These are phyloP conservation scores for Pseudocercospora ulei DNA, from an alignment of 2,329 filamentous ascomycete species.

Conservation along the genomic window DNA sequence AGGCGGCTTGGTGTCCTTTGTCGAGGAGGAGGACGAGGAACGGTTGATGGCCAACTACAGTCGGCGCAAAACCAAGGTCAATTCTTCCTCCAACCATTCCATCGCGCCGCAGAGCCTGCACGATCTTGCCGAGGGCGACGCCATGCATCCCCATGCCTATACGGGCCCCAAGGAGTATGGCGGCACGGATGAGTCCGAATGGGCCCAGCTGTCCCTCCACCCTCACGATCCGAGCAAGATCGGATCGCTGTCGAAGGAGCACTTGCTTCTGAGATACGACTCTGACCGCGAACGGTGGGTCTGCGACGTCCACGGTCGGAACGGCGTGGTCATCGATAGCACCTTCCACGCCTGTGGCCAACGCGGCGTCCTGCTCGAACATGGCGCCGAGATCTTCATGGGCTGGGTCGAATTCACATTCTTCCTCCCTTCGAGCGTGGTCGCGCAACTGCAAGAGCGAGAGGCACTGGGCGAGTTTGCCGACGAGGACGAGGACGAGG, in stretches of 20 bases:
- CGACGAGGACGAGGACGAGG: conserved; percentile 44
- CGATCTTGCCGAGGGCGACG: conserved; percentile 16
- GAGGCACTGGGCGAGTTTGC: conserved; percentile 35
- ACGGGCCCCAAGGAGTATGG: conserved; percentile 35
- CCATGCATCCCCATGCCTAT: conserved; percentile 17
- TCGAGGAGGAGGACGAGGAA: conserved; percentile 48
- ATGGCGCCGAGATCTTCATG: conserved; percentile 60
- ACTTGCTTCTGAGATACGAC: conserved; percentile 64
- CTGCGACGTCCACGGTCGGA: conserved; percentile 51
- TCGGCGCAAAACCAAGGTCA: conserved; percentile 19
- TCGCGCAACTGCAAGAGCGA: conserved; percentile 2
- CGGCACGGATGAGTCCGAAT: conserved; percentile 22
- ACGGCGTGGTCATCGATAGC: conserved; percentile 61
- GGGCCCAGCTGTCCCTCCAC: conserved; percentile 23
- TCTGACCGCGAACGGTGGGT: conserved; percentile 54
- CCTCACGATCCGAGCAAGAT: conserved; percentile 47
- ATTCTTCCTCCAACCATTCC: conserved; percentile 46
- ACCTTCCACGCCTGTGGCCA: conserved; percentile 40
- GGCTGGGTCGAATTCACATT: conserved; percentile 61
- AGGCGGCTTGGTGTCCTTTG: conserved; percentile 28
- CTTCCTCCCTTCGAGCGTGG: conserved; percentile 51
- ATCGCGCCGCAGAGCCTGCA: conserved; percentile 28
- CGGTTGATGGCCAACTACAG: conserved; percentile 25
- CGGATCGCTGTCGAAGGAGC: conserved; percentile 63
- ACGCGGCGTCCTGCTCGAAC: conserved; percentile 48